Base-by-base conservation (phyloP, 1,284 basidiomycete genomes). In the Sporisorium exsertum region DNA sequence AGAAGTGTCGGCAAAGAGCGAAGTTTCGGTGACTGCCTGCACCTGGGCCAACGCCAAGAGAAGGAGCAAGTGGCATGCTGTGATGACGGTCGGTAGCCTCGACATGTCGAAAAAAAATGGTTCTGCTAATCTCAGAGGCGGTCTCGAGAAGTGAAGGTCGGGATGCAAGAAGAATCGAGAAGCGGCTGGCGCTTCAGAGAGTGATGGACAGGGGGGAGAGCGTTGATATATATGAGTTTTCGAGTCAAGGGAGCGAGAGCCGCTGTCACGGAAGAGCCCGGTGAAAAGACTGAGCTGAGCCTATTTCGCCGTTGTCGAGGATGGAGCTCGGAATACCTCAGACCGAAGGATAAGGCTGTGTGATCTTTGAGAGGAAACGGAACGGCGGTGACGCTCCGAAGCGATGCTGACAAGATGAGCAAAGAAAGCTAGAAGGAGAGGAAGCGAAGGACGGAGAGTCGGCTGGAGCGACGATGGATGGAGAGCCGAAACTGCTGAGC, bases 1-100 rank as follows among this genome's bases (percentile, higher is more conserved):
- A 49, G 51, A 47, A 20, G 64, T 55, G 52, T 72, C 70, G 29
- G 64, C 59, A 33, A 49, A 67, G 47, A 72, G 70, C 7, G 57
- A 55, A 29, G 27, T 22, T n/a, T 47, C 26, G 27, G 24, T 43
- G 29, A n/a, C 22, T 10, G 53, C 32, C 26, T 72, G 63, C 5
- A 63, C 69, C 5, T 40, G n/a, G 8, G 33, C 56, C 9, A 62
- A 37, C 9, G 59, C 35, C 6, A 59, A 58, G 22, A 72, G 29
- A 4, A 65, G 51, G 9, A 72, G 52, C 24, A 63, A 10, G 46
- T 60, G 27, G 58, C 50, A 66, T 47, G 59, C 52, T 18, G 56
- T 20, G 51, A 72, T 15, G 55, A 72, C 27, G 24, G 46, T 22
- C 16, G 40, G 22, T 35, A 66, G 55, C 51, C 47, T 50, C 33